Evolutionary conservation across 2,329 filamentous ascomycete species (phyloP), one percentile per base, ranked within the genome.

Genomic region (Cytospora chrysosperma): DNA sequence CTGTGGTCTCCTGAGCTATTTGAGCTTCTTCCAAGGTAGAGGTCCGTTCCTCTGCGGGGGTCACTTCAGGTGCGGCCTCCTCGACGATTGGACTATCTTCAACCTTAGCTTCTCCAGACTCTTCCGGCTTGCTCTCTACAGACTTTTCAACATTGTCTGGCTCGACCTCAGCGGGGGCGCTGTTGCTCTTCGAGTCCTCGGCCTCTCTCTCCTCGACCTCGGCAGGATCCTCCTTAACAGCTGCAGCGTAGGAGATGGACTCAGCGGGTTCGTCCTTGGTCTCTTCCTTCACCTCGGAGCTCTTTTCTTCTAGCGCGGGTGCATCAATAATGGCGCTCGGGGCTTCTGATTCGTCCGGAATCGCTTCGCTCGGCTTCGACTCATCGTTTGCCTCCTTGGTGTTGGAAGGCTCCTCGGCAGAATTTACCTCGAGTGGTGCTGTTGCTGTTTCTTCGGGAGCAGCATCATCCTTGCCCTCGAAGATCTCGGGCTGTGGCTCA

Each of bases 131-230:
- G 50, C 15, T 55, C 27, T 56, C 30, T 26, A 43, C 32, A 10
- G 54, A 30, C 24, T 9, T 27, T 4, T 56, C 40, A 27, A 17
- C 59, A 15, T 10, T 56, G 5, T 32, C 27, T 27, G 37, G 24
- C 37, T 49, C 37, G 43, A 5, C 28, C 24, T 28, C n/a, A 27
- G 17, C 27, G 3, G 28, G 24, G 53, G 7, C 47, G 2, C 26
- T 59, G 50, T 47, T 40, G 12, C 47, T 47, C 37, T 60, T 62
- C n/a, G 56, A n/a, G 34, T 54, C 54, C 6, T 37, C 32, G 47
- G 47, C 7, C 28, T 30, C 28, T 50, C 7, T 19, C 13, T 21
- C 8, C 4, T 47, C 56, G 26, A 17, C 37, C 24, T 43, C 28
- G n/a, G 24, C 15, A 15, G 21, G 10, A 34, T 54, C 52, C 26